Evolutionary conservation across 139 green algal genomes (phyloP), one percentile per base, ranked within the genome.

Genomic region (Penium margaritaceum): DNA sequence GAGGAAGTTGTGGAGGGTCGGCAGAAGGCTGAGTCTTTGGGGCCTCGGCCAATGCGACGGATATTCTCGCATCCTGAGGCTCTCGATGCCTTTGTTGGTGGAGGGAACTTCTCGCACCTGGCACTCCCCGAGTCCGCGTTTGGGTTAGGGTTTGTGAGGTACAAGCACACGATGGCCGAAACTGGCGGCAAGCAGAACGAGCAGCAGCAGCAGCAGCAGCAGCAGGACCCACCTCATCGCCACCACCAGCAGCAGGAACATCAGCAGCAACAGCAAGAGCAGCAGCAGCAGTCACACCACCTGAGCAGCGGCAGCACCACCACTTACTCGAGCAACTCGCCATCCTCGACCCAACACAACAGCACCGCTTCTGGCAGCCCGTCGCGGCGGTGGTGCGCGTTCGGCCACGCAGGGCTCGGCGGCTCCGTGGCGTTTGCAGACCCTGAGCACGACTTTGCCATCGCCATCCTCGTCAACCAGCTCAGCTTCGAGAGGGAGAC

Each of bases 391-490:
- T 27, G 66, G n/a, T 7, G 3, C 5, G 72, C 63, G 7, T 79
- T 79, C 29, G 72, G 72, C 14, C 72, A 79, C 41, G 30, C 9
- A 4, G 72, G 72, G 5, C 6, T 79, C 12, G 72, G 72, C 5
- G 72, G 72, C n/a, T 64, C 54, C 6, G 14, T 77, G n/a, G 65
- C 27, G 5, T 79, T 74, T 44, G 71, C 7, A 5, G 64, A 79
- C 64, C 72, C 72, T 7, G 43, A 46, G 21, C 64, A 67, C 46
- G 27, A 24, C 27, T 43, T 79, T 9, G 63, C 72, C 14, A 70
- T 79, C 29, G 72, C 63, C 29, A 30, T 79, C 7, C 74, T 30
- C 9, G 5, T 79, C 43, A 79, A 79, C 44, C n/a, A 47, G 27
- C 43, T 79, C 4, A 57, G 66, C 21, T 34, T 27, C 9, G 27